These are phyloP conservation scores for Hibiscus tridactylites DNA, from an alignment of 345 rosid species.

Conservation along the genomic window DNA sequence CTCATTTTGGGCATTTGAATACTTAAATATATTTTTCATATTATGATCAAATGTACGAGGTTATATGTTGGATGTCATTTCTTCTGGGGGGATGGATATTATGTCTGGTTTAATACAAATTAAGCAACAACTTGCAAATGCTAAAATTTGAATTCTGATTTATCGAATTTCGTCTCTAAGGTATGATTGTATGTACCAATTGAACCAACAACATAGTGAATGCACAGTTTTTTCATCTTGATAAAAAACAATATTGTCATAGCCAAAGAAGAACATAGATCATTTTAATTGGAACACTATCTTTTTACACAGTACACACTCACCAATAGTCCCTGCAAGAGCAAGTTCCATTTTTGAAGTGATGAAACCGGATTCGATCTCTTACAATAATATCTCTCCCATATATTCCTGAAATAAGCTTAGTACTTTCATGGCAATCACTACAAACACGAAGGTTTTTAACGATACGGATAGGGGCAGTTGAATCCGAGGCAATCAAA, in stretches of 20 bases:
- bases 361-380: constrained; percentile 31
- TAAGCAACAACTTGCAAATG: background rate
- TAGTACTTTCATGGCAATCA: constrained; percentile 32
- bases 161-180: background rate
- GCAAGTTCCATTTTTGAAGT: constrained; percentile 30
- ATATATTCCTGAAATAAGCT: constrained; percentile 26
- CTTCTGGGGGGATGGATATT: no score
- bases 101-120: background rate
- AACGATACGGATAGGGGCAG: constrained; percentile 25
- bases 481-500: constrained; percentile 15
- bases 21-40: no score
- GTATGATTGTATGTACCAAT: background rate
- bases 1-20: no score
- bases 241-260: background rate
- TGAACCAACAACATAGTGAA: background rate
- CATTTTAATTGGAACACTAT: background rate
- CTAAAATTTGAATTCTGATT: background rate
- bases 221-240: background rate
- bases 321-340: constrained; percentile 41
- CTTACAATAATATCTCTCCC: constrained; percentile 28
- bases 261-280: background rate
- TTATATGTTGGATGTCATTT: no score
- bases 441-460: constrained; percentile 35
- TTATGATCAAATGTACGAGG: no score
- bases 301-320: background rate